Evolutionary conservation across 176 grass and related monocot species (phyloP).

Genomic region (Otatea glauca): DNA sequence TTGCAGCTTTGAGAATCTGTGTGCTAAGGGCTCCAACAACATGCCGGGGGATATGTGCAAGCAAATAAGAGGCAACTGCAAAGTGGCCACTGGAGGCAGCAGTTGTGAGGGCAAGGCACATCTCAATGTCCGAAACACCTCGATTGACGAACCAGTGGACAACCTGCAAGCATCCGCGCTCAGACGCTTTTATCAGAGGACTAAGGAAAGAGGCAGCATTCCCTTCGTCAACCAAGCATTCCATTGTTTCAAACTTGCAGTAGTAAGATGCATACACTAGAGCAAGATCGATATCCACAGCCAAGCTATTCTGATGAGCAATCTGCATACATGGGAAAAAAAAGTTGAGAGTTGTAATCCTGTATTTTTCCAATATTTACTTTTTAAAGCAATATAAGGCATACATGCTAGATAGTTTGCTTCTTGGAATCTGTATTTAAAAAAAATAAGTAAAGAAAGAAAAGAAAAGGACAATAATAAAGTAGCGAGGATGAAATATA

Average conservation of each 20-base stretch:
- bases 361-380: not conserved
- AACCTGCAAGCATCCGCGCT: conserved; percentile 73
- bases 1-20: conserved; percentile 75
- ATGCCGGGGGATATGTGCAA: conserved; percentile 62
- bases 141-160: conserved; percentile 74
- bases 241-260: conserved; percentile 82
- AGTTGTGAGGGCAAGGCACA: conserved; percentile 76
- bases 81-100: conserved; percentile 68
- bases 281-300: conserved; percentile 75
- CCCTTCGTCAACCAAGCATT: conserved; percentile 76
- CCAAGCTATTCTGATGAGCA: conserved; percentile 68
- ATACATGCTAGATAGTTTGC: not conserved
- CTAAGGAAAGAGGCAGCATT: conserved; percentile 68
- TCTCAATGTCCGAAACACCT: conserved; percentile 73
- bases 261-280: conserved; percentile 76
- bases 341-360: conserved; percentile 15
- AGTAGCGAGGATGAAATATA: not conserved
- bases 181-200: conserved; percentile 75
- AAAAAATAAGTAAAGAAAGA: not conserved
- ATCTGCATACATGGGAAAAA: conserved; percentile 53
- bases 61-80: conserved; percentile 58
- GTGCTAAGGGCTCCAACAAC: conserved; percentile 61
- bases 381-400: not conserved
- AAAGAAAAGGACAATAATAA: not conserved
- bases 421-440: not conserved